A percentile compares a stretch with the other conserved stretches of the same genome.
These are phyloP conservation scores for Paramyrothecium sp. DNA, from an alignment of 2,329 filamentous ascomycete species.

Conservation along the genomic window DNA sequence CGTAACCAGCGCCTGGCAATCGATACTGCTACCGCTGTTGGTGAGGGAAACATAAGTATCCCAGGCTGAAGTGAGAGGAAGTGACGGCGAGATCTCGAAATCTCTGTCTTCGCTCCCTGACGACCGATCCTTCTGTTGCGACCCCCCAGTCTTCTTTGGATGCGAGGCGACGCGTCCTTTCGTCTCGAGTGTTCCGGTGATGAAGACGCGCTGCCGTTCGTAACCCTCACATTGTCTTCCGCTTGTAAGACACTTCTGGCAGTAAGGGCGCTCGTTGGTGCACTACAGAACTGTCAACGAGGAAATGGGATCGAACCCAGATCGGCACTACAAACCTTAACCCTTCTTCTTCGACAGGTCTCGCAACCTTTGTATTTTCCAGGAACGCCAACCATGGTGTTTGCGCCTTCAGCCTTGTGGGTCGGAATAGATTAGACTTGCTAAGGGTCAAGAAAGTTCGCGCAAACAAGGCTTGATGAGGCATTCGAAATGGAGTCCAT, in stretches of 20 bases:
- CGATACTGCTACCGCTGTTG: conserved; percentile 25
- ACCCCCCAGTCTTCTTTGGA: conserved; percentile 39
- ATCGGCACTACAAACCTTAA: conserved; percentile 46
- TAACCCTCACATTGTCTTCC: conserved; percentile 61
- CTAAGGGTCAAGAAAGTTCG: not conserved
- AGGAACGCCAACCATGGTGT: conserved; percentile 58
- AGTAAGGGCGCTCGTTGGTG: conserved; percentile 59
- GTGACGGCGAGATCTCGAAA: conserved; percentile 29
- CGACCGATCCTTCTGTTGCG: conserved; percentile 27
- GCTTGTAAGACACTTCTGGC: conserved; percentile 58
- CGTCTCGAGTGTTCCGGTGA: conserved; percentile 55
- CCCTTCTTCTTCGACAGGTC: conserved; percentile 57
- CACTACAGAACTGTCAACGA: conserved; percentile 41
- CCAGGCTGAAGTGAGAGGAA: conserved; percentile 50
- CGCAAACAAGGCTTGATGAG: too few relatives aligned
- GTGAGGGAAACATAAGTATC: conserved; percentile 43
- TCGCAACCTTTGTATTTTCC: conserved; percentile 66
- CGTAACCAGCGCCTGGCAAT: conserved; percentile 40
- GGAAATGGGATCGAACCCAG: not conserved
- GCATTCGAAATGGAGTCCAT: too few relatives aligned
- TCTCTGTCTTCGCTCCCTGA: conserved; percentile 18
- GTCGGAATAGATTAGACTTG: not conserved
- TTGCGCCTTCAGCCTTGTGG: not conserved
- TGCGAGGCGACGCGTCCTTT: conserved; percentile 57
- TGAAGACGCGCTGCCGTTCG: conserved; percentile 61